Evolutionary conservation across 2,329 filamentous ascomycete genomes (phyloP).

Genomic region (Bipolaris cookei): DNA sequence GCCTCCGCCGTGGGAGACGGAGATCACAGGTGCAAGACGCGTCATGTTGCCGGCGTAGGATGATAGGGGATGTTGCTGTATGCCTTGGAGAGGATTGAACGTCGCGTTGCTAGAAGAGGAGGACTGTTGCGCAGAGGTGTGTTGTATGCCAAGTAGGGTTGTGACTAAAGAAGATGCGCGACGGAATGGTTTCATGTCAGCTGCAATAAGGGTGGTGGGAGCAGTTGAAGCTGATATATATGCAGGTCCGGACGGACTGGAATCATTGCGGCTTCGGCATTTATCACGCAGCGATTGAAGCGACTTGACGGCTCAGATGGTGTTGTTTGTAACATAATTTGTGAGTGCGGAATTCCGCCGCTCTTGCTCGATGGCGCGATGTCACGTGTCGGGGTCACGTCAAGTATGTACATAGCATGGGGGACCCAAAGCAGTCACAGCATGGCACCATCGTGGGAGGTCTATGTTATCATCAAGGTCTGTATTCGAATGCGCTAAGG

Average conservation of each 20-base stretch:
- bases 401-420: too few relatives aligned
- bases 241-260: neutral
- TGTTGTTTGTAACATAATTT: slow-evolving; percentile 24
- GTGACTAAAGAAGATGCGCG: slow-evolving; percentile 21
- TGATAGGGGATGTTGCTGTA: slow-evolving; percentile 38
- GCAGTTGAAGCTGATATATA: neutral
- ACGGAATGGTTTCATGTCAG: slow-evolving; percentile 25
- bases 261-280: slow-evolving; percentile 18
- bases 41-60: slow-evolving; percentile 38
- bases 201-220: neutral
- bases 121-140: slow-evolving; percentile 16
- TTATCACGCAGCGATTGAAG: neutral
- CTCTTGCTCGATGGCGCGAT: too few relatives aligned
- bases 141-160: slow-evolving; percentile 15
- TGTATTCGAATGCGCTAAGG: too few relatives aligned
- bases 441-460: too few relatives aligned
- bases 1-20: slow-evolving; percentile 53
- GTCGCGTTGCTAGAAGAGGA: slow-evolving; percentile 24
- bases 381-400: too few relatives aligned
- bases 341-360: slow-evolving; percentile 32
- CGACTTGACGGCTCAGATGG: slow-evolving; percentile 6
- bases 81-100: slow-evolving; percentile 31
- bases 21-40: slow-evolving; percentile 48
- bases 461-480: too few relatives aligned
- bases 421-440: too few relatives aligned